Evolutionary conservation across 129 eudicot genomes (phyloP), one percentile per base, ranked within the genome.

Genomic region (Escallonia herrerae): DNA sequence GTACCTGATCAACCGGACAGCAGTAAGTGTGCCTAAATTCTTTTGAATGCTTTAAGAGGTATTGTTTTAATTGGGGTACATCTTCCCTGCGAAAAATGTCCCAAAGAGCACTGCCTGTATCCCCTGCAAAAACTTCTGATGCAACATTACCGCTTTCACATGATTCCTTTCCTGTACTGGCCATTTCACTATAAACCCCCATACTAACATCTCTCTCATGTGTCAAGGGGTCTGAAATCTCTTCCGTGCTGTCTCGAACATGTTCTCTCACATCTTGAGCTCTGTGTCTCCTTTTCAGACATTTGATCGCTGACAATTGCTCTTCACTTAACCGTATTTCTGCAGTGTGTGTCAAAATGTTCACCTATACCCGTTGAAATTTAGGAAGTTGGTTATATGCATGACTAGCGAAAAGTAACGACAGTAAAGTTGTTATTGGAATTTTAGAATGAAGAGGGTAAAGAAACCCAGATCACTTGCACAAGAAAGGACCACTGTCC

Each of bases 31-130:
- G 91, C 56, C 96, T 78, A 57, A 93, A 93, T 67, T 88, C 95
- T 58, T 66, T 81, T 3, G 79, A 62, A 72, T 93, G 90, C 68
- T 81, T 75, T 42, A 63, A 7, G 13, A 93, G 79, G 63, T 88
- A 93, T 49, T 80, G 86, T 40, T 81, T 71, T 65, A 93, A 67
- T 66, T 74, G 74, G 10, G 98, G 81, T 9, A 88, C 89, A 41
- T 93, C 98, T 76, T 83, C 84, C 75, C 98, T 79, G 64, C 98
- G 50, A 60, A 93, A 93, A 22, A 93, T 93, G 74, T 93, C 98
- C 98, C 98, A 93, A 37, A 93, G 82, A 47, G 98, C 98, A 76
- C 90, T 79, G 22, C 82, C 88, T 40, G 68, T 63, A 59, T 68
- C 82, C 14, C 66, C 82, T 68, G 55, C 55, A 49, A 54, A 38